These are phyloP conservation scores for Thielaviopsis euricoi DNA, from an alignment of 2,329 filamentous ascomycete species.

Conservation along the genomic window DNA sequence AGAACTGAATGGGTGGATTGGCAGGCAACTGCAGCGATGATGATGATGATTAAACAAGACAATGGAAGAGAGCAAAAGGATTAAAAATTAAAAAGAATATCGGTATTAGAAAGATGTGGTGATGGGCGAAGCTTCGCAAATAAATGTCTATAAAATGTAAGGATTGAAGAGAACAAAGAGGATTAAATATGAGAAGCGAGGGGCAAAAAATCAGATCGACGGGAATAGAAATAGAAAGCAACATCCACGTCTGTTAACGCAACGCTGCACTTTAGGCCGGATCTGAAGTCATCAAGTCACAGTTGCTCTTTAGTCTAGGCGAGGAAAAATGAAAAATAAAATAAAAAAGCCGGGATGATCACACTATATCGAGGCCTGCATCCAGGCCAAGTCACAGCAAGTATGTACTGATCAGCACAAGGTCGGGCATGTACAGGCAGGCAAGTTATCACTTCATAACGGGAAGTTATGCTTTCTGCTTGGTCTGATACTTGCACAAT, in stretches of 20 bases:
- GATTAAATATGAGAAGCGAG: neutral
- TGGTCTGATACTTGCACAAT: neutral
- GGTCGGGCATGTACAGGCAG: neutral
- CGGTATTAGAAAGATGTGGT: neutral
- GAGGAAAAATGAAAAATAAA: neutral
- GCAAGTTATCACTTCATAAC: no score
- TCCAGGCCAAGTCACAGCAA: neutral
- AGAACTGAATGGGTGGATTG: neutral
- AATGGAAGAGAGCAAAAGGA: neutral
- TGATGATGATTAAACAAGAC: neutral
- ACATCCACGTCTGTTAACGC: neutral
- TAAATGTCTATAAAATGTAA: neutral
- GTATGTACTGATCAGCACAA: neutral
- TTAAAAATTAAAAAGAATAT: neutral
- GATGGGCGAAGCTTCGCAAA: neutral
- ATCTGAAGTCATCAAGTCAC: neutral
- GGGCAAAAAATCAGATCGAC: neutral
- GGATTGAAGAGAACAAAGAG: neutral
- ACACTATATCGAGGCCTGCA: neutral
- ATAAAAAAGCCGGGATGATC: neutral
- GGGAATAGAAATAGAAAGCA: neutral
- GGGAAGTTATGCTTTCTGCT: neutral
- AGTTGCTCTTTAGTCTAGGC: neutral
- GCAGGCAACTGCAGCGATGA: neutral
- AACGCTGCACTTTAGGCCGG: no score